Base-by-base conservation (phyloP, 2,329 filamentous ascomycete species). In the Pseudodiploospora longispora region DNA sequence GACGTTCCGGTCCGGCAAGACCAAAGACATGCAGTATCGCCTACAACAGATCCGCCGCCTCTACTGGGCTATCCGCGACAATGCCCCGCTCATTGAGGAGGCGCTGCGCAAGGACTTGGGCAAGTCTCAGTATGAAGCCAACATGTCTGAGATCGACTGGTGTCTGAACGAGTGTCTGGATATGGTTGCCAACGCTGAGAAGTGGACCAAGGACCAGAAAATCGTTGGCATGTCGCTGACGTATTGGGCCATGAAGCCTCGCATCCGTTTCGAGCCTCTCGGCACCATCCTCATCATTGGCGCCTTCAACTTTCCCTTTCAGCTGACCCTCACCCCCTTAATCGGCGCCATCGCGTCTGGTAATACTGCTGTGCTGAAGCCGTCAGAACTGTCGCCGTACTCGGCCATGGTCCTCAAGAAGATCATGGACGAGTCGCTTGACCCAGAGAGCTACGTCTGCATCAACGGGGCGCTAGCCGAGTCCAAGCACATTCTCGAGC, bases 281-380 rank as follows among this genome's bases (percentile, higher is more conserved):
- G 93, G 93, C 32, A 72, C 81, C 35, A 80, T 87, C 8, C 72
- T 97, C 55, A 80, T 96, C 57, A 94, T 97, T 59, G 88, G 89
- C 46, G 82, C 93, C 36, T 97, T 87, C 78, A 98, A 98, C 72
- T 95, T 90, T 64, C 93, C 93, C 41, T 71, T 95, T 62, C 83
- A 90, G 66, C 75, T 97, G 36, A 80, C 82, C 33, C 62, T 97
- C 35, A 76, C 79, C 1, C 89, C 91, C 2, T 65, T 95, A 48
- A 78, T 95, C 50, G 93, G 91, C 46, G 93, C 91, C 57, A 95
- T 98, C 55, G 82, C 87, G 36, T 91, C 88, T 6, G 93, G 93
- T 42, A 96, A 93, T 65, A 91, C 90, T 5, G 87, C 83, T 38
- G 71, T 96, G 19, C 62, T 97, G 55, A 98, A 98, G 75, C 91